phyloP scores from a whole-genome alignment of 2,329 filamentous ascomycete species.

The Hansfordia pulvinata region DNA sequence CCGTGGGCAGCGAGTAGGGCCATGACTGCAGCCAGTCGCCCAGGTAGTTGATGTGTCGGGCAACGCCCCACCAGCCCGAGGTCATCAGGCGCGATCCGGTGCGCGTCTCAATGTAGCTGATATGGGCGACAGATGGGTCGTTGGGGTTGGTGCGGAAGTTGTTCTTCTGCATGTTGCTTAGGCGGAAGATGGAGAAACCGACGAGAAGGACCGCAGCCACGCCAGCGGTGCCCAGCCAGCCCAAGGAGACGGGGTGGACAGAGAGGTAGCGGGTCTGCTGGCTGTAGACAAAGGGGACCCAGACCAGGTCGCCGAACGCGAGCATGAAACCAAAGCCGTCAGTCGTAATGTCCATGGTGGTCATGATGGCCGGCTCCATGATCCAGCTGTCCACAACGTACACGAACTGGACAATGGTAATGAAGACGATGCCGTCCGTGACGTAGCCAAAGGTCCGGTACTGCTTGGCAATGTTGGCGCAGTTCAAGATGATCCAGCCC shows the following conservation, averaged over 20 bases:
- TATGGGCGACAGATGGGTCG: constrained; percentile 64
- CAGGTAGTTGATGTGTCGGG: constrained; percentile 90
- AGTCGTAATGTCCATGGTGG: constrained; percentile 85
- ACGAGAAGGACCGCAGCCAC: constrained; percentile 54
- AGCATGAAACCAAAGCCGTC: constrained; percentile 96
- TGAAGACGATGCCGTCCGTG: constrained; percentile 74
- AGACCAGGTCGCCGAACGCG: constrained; percentile 80
- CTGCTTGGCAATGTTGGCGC: constrained; percentile 75
- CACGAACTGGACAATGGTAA: constrained; percentile 62
- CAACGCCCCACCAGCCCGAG: constrained; percentile 85
- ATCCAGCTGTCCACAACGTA: constrained; percentile 78
- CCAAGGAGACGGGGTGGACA: constrained; percentile 68
- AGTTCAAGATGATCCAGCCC: constrained; percentile 76
- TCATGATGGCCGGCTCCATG: constrained; percentile 81
- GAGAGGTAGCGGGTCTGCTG: constrained; percentile 76
- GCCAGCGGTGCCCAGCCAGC: constrained; percentile 46
- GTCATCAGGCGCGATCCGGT: constrained; percentile 69
- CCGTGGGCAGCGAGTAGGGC: constrained; percentile 80
- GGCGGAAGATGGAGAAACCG: constrained; percentile 87
- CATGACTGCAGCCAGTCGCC: constrained; percentile 92
- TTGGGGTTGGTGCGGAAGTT: constrained; percentile 77
- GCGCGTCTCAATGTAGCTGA: constrained; percentile 77
- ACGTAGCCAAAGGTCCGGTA: constrained; percentile 74
- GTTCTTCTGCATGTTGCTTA: constrained; percentile 93
- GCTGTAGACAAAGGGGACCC: constrained; percentile 85